Evolutionary conservation across 495 filamentous ascomycete genomes (phyloP).

Genomic region (Penicillium desertorum): DNA sequence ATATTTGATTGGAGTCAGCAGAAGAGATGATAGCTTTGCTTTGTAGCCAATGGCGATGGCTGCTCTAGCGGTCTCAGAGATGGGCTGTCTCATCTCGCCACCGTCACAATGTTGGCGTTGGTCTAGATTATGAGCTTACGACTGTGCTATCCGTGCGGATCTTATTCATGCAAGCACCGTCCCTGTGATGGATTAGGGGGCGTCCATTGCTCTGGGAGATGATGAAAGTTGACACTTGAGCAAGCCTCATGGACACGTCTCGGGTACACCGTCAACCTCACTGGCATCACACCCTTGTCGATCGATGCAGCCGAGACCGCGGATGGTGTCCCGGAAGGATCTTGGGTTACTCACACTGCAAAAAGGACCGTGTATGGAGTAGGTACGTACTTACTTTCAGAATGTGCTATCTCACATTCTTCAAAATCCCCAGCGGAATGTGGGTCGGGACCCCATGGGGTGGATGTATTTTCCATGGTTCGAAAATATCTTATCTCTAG

Average conservation of each 20-base stretch:
- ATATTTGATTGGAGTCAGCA: constrained; percentile 1
- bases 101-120: not conserved
- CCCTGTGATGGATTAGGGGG: constrained; percentile 2
- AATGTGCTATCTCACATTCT: constrained; percentile 12
- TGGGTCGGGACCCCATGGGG: constrained; percentile 15
- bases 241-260: constrained; percentile 10
- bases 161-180: not conserved
- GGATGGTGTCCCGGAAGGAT: constrained; percentile 13
- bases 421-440: constrained; percentile 4
- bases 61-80: constrained; percentile 3
- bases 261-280: constrained; percentile 11
- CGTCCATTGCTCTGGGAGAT: not conserved
- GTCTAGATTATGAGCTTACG: constrained; percentile 8
- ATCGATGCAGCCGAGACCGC: constrained; percentile 17
- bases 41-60: not conserved
- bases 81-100: constrained; percentile 5
- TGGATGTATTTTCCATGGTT: constrained; percentile 11
- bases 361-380: constrained; percentile 10
- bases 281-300: constrained; percentile 10
- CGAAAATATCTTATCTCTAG: not conserved
- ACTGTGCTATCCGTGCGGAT: constrained; percentile 3
- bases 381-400: not conserved
- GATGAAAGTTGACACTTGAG: not conserved
- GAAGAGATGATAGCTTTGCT: not conserved
- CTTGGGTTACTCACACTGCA: constrained; percentile 26